Base-by-base conservation (phyloP, 495 filamentous ascomycete genomes). In the Penicillium verhagenii region DNA sequence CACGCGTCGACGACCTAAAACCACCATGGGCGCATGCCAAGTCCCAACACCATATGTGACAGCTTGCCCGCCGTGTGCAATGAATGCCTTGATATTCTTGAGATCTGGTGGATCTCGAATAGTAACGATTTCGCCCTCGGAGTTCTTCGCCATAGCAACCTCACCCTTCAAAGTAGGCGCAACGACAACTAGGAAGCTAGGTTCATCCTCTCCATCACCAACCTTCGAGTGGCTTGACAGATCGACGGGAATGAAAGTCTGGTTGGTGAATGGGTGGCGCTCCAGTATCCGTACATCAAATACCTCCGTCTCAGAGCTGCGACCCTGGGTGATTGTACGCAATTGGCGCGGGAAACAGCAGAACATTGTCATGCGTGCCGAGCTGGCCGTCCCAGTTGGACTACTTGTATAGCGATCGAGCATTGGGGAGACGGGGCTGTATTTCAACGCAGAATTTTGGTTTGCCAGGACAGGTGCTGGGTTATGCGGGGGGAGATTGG, bases 1-100 rank as follows among this genome's bases (percentile, higher is more conserved):
- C 24, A 91, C 80, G 19, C 82, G 75, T 29, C 76, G 59, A 43
- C 73, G 63, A 1, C 93, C 94, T 19, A 97, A 64, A 42, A 91
- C 92, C 14, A 88, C 90, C 94, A 98, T 97, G 2, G 94, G 94
- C 58, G 93, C 92, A 79, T 98, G 94, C 93, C 95, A 98, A 39
- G 91, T 96, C 14, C 90, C 94, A 14, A 87, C 83, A 11, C 82
- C 89, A 72, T 97, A 98, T 14, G 91, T 96, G 18, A 98, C 89
- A 2, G 90, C 92, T 77, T 95, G 89, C 11, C 82, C 77, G 6
- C 86, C 85, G n/a, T 74, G 81, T 10, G 89, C 93, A 24, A 93
- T 65, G 64, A 96, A 97, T 1, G 91, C 94, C 58, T 76, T 82
- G 26, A 93, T 46, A 20, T 83, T 79, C 6, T 66, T 47, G 46